A percentile compares a stretch with the other conserved stretches of the same genome.
Conservation (phyloP, 148 eudicot species). For the Mesembryanthemum crystallinum region DNA sequence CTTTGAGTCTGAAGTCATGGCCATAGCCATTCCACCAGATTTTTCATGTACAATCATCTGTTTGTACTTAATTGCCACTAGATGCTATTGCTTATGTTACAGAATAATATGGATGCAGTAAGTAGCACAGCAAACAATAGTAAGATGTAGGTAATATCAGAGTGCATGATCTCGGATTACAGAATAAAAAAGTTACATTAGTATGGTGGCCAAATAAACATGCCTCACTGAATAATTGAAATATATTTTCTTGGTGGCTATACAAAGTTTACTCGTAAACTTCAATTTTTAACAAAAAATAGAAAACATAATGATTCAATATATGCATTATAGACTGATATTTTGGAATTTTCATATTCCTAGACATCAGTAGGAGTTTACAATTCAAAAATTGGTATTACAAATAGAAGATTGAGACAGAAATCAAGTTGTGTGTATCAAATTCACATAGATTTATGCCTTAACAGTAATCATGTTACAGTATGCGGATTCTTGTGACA, state of each 20-base stretch:
- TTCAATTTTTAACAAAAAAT: too few species aligned
- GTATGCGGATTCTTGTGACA: neutral
- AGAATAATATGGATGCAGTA: neutral
- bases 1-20: neutral
- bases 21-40: neutral
- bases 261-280: conserved; percentile 1
- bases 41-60: neutral
- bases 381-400: neutral
- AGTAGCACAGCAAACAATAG: neutral
- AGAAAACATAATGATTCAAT: neutral
- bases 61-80: too few species aligned
- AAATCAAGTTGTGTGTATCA: conserved; percentile 8
- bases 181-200: neutral
- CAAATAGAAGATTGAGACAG: conserved; percentile 8
- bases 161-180: conserved; percentile 1
- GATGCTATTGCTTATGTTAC: too few species aligned
- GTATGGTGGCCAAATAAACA: conserved; percentile 9
- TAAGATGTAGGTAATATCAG: neutral
- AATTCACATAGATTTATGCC: neutral
- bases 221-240: neutral
- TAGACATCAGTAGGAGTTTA: neutral
- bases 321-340: neutral
- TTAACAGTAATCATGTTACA: neutral
- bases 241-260: conserved; percentile 13
- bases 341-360: conserved; percentile 3